These are phyloP conservation scores for Erigeron canadensis DNA, from an alignment of 129 eudicot species.

Conservation along the genomic window DNA sequence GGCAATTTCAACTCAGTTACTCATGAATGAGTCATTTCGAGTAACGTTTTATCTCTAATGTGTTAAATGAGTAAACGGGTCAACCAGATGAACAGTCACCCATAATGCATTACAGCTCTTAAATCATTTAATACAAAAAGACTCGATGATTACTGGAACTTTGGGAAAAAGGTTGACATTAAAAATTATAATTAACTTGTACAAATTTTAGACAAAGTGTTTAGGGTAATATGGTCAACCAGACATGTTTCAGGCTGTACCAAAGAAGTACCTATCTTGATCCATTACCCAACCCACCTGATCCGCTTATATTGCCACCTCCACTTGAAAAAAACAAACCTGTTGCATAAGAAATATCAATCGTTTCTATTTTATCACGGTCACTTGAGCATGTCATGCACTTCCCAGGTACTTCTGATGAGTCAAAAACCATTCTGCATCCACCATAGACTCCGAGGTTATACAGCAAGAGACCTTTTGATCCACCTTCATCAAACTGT, in stretches of 20 bases:
- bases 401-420: constrained; percentile 79
- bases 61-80: not conserved
- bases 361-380: constrained; percentile 24
- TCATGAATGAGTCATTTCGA: not conserved
- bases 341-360: constrained; percentile 58
- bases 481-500: constrained; percentile 81
- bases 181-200: not conserved
- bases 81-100: not conserved
- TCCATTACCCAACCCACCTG: not conserved
- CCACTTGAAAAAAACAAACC: constrained; percentile 36
- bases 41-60: not conserved
- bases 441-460: constrained; percentile 74
- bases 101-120: not conserved
- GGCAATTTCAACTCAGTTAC: constrained; percentile 1
- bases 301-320: not conserved
- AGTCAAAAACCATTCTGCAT: constrained; percentile 83
- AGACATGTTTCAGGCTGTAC: not conserved
- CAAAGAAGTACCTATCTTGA: not conserved
- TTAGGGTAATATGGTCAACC: not conserved
- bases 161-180: not conserved
- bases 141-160: not conserved
- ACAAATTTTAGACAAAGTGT: not conserved
- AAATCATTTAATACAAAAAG: not conserved
- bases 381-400: constrained; percentile 41
- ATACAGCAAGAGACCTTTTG: constrained; percentile 63